Base-by-base conservation (phyloP, 768 basidiomycete genomes). In the Fibroporia radiculosa region DNA sequence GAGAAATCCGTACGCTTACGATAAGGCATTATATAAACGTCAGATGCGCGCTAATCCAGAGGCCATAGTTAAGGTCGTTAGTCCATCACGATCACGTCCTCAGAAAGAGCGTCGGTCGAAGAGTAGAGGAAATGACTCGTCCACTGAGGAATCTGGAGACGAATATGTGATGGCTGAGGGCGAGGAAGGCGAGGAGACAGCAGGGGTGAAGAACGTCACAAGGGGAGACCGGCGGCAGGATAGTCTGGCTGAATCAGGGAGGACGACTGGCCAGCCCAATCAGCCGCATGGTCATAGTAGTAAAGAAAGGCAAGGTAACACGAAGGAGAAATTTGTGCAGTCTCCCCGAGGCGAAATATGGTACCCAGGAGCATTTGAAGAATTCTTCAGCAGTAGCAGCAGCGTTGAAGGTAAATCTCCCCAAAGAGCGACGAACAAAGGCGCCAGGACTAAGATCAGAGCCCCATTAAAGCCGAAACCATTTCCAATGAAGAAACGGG, bases 1-100 rank as follows among this genome's bases (percentile, higher is more conserved):
- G 55, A 48, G 78, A 13, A 70, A 74, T 11, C 85, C 85, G 1
- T 88, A 80, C 52, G 69, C 66, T 10, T 70, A 71, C 26, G 84
- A 87, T 47, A 65, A 73, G 41, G 32, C 64, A 10, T 31, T 61
- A 28, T 87, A 87, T 57, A 71, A 75, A 44, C 59, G 61, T 12
- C 68, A 71, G 40, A 60, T 87, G 50, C 67, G 66, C 24, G 51
- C 57, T 1, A 73, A 71, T 48, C 84, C 83, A 2, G 86, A 87
- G 18, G 85, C 85, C 1, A 76, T 87, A 33, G 69, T 88, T 35
- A 78, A 74, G 44, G 45, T 70, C 20, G 61, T 56, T 37, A 70
- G 68, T 55, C 66, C 68, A 18, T 56, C 27, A n/a, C 58, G 50
- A 18, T 56, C 27, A n/a, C 58, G 50, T 24, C 55, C 44, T 28